Evolutionary conservation across 139 green algal genomes (phyloP), one percentile per base, ranked within the genome.

Genomic region (Edaphochlamys debaryana): DNA sequence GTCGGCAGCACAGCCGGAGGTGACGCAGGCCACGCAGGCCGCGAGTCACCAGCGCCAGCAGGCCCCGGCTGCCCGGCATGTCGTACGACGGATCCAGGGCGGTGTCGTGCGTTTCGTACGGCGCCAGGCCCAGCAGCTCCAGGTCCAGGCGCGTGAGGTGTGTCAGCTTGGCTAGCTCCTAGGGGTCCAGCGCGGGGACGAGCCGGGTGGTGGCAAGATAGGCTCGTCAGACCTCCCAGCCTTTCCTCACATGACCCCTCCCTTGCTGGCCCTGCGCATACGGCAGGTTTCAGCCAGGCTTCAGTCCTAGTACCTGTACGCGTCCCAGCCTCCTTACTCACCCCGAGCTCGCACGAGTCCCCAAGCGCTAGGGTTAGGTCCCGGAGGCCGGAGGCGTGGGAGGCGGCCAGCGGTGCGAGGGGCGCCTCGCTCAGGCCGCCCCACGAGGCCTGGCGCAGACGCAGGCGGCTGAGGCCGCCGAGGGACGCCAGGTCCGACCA

Each of bases 121-220:
- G 11, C 3, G n/a, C 0, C 60, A 80, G 52, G 2, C 73, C 73
- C 36, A 80, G 29, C 37, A 80, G 40, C 22, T 80, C 37, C 56
- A 80, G 60, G 4, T 80, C 73, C 56, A 80, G 54, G 0, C 37
- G 52, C n/a, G 74, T 70, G 15, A 81, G 40, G 52, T 37, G 60
- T 2, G 30, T 38, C 2, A 81, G 74, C 38, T 2, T 9, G 23
- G 56, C 69, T 38, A 80, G 27, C 6, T 69, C 73, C 56, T 69
- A n/a, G n/a, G n/a, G n/a, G n/a, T n/a, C n/a, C n/a, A n/a, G n/a
- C n/a, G n/a, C n/a, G n/a, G n/a, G n/a, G n/a, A n/a, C n/a, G n/a
- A n/a, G n/a, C n/a, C n/a, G n/a, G n/a, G n/a, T n/a, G n/a, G n/a
- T n/a, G n/a, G n/a, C n/a, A n/a, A n/a, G n/a, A n/a, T n/a, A n/a